Conservation (phyloP, 192 early-diverging fungal species). For the Mortierella hygrophila region DNA sequence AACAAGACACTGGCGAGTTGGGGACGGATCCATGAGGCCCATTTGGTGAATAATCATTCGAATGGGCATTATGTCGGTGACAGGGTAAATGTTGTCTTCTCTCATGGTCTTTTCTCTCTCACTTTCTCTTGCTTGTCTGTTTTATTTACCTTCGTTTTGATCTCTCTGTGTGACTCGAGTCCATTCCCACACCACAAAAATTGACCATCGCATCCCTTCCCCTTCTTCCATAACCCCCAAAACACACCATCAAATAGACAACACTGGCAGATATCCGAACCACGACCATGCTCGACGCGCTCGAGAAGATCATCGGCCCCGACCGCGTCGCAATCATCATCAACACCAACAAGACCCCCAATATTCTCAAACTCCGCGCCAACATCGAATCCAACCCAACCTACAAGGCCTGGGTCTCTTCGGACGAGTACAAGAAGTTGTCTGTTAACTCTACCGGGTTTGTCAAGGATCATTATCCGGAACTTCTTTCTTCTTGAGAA, state of each 20-base stretch:
- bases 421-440: conserved; percentile 35
- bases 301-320: conserved; percentile 30
- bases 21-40: conserved; percentile 27
- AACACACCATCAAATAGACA: background rate
- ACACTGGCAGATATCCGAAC: conserved; percentile 37
- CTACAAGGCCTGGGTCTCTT: conserved; percentile 24
- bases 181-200: too few relatives aligned
- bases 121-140: background rate
- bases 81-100: conserved; percentile 5
- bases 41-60: conserved; percentile 22
- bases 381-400: conserved; percentile 27
- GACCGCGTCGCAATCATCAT: conserved; percentile 18
- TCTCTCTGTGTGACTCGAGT: background rate
- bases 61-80: conserved; percentile 44
- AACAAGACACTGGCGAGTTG: conserved; percentile 10
- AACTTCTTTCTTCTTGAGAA: background rate
- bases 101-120: background rate
- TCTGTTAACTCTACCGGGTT: conserved; percentile 8
- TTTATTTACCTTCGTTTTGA: too few relatives aligned
- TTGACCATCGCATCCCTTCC: too few relatives aligned
- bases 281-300: conserved; percentile 23
- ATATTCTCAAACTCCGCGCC: conserved; percentile 16
- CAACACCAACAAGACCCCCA: conserved; percentile 30
- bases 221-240: too few relatives aligned
- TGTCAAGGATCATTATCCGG: conserved; percentile 23